phyloP scores from a whole-genome alignment of 2,329 filamentous ascomycete species.

The Pseudogymnoascus sp. region DNA sequence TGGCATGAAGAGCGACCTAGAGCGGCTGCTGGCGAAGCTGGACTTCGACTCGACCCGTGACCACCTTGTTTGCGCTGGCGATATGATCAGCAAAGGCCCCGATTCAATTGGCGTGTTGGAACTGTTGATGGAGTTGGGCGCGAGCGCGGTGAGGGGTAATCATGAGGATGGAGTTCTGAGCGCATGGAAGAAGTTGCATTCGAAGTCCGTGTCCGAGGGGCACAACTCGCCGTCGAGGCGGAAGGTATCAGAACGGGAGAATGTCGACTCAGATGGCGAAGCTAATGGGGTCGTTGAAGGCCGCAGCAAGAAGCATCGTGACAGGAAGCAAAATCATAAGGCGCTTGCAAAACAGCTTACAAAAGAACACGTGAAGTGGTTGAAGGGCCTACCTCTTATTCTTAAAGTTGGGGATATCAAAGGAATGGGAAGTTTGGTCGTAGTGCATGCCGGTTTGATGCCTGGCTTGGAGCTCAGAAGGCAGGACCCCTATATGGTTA shows the following conservation, averaged over 20 bases:
- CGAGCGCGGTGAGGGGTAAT: slow-evolving; percentile 81
- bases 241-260: slow-evolving; percentile 23
- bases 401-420: slow-evolving; percentile 58
- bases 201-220: slow-evolving; percentile 17
- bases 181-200: slow-evolving; percentile 39
- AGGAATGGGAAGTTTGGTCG: slow-evolving; percentile 54
- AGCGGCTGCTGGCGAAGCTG: slow-evolving; percentile 57
- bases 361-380: slow-evolving; percentile 56
- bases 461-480: slow-evolving; percentile 61
- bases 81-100: slow-evolving; percentile 80
- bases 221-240: slow-evolving; percentile 16
- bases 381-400: slow-evolving; percentile 68
- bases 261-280: slow-evolving; percentile 11
- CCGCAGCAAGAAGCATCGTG: neutral
- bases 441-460: slow-evolving; percentile 80
- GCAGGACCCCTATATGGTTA: slow-evolving; percentile 71
- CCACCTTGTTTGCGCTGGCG: slow-evolving; percentile 68
- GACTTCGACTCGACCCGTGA: slow-evolving; percentile 55
- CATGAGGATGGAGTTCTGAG: slow-evolving; percentile 83
- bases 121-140: slow-evolving; percentile 62
- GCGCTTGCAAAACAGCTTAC: slow-evolving; percentile 21
- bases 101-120: slow-evolving; percentile 71
- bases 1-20: slow-evolving; percentile 65
- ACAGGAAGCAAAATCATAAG: slow-evolving; percentile 18
- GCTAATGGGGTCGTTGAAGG: neutral